Conservation (phyloP, 164 flowering plant genomes). For the Umbellularia californica region DNA sequence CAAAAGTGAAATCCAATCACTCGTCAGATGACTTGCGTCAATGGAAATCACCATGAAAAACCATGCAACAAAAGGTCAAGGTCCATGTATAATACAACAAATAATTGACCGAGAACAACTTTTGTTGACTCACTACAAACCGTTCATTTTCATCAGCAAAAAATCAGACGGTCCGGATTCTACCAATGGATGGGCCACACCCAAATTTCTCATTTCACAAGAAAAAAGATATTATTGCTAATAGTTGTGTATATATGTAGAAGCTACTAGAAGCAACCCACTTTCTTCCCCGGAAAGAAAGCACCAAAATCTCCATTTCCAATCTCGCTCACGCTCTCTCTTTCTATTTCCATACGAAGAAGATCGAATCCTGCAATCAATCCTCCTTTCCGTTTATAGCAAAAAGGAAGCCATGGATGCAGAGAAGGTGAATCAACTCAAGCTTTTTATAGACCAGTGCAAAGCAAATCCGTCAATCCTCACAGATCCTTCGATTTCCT, state of each 20-base stretch:
- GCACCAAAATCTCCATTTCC: not conserved
- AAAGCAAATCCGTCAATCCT: constrained; percentile 72
- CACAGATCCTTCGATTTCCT: constrained; percentile 68
- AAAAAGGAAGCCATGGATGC: constrained; percentile 50
- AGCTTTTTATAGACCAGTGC: constrained; percentile 71
- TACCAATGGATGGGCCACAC: not conserved
- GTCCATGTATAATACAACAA: too few species aligned
- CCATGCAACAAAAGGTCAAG: too few species aligned
- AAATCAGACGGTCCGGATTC: too few species aligned
- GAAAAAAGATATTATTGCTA: too few species aligned
- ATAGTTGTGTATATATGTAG: not conserved
- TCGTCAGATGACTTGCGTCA: too few species aligned
- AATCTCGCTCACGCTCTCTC: too few species aligned
- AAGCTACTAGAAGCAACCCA: not conserved
- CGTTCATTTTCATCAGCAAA: too few species aligned
- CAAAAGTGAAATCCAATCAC: too few species aligned
- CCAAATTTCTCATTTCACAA: not conserved
- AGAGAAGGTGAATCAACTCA: constrained; percentile 52
- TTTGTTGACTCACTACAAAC: too few species aligned
- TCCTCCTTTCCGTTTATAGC: not conserved
- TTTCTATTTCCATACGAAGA: too few species aligned
- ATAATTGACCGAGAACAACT: too few species aligned
- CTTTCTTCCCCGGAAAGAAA: not conserved
- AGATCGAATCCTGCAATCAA: not conserved
- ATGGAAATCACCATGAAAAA: too few species aligned